phyloP scores from a whole-genome alignment of 1,139 yeast genomes.

The Blastobotrys illinoisensis region DNA sequence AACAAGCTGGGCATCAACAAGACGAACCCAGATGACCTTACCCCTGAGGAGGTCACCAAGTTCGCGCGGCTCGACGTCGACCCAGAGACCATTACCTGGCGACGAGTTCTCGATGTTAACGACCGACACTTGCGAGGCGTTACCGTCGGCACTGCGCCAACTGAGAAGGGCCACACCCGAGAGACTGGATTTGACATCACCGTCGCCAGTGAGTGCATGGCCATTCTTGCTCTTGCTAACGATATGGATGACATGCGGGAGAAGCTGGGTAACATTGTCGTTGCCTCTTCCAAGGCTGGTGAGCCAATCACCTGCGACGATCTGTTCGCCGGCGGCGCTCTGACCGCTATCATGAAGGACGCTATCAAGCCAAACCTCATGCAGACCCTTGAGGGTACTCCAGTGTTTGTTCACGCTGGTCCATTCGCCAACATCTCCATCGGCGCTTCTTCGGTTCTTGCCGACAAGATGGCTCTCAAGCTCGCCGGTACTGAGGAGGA shows the following conservation, averaged over 20 bases:
- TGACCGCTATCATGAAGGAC: slow-evolving; percentile 91
- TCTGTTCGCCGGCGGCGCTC: slow-evolving; percentile 94
- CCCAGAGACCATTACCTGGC: slow-evolving; percentile 92
- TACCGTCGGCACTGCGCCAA: slow-evolving; percentile 89
- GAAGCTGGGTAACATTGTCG: slow-evolving; percentile 86
- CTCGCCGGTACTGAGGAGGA: slow-evolving; percentile 69
- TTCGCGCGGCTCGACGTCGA: slow-evolving; percentile 90
- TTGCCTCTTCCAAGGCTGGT: slow-evolving; percentile 77
- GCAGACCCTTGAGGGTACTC: slow-evolving; percentile 98
- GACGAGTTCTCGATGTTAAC: slow-evolving; percentile 94
- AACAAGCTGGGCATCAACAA: slow-evolving; percentile 75
- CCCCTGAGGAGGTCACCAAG: slow-evolving; percentile 66
- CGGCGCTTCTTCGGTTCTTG: slow-evolving; percentile 86
- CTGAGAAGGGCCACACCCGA: slow-evolving; percentile 86
- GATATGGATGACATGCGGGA: slow-evolving; percentile 83
- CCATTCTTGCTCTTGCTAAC: slow-evolving; percentile 85
- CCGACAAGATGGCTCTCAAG: slow-evolving; percentile 92
- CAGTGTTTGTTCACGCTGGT: slow-evolving; percentile 97
- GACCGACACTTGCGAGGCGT: slow-evolving; percentile 89
- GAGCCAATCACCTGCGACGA: slow-evolving; percentile 95
- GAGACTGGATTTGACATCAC: slow-evolving; percentile 93
- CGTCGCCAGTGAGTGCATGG: slow-evolving; percentile 98
- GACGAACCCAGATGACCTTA: slow-evolving; percentile 77
- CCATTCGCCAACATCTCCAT: slow-evolving; percentile 97
- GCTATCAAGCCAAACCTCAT: slow-evolving; percentile 95